Evolutionary conservation across 306 rosid genomes (phyloP).

Genomic region (Citrullus mucosospermus): DNA sequence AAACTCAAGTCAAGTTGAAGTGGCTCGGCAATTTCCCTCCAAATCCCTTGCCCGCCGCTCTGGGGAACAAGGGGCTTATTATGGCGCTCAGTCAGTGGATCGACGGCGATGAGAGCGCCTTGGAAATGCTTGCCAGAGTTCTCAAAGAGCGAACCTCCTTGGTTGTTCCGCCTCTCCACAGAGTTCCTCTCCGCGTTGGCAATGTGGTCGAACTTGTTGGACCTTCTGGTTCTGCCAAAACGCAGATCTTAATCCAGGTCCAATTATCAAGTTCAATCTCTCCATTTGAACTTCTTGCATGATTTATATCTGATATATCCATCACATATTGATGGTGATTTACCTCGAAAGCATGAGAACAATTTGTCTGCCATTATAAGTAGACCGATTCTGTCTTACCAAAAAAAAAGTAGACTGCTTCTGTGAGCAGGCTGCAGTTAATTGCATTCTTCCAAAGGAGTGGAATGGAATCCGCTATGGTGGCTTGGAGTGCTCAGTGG

Average conservation of each 20-base stretch:
- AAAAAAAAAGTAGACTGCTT: not conserved
- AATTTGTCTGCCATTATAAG: not conserved
- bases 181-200: constrained; percentile 67
- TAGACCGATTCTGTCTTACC: no score
- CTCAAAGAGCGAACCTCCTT: constrained; percentile 35
- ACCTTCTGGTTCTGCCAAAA: constrained; percentile 76
- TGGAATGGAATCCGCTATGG: constrained; percentile 65
- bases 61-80: not conserved
- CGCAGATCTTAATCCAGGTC: constrained; percentile 61
- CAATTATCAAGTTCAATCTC: not conserved
- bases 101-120: constrained; percentile 47
- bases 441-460: constrained; percentile 58
- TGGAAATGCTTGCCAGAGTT: constrained; percentile 48
- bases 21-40: not conserved
- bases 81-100: constrained; percentile 39
- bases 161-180: constrained; percentile 63
- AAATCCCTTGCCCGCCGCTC: not conserved
- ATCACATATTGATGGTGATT: not conserved
- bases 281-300: not conserved
- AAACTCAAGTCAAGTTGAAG: no score
- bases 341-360: not conserved
- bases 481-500: constrained; percentile 43
- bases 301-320: not conserved
- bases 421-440: constrained; percentile 38
- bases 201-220: constrained; percentile 80